A percentile compares a stretch with the other conserved stretches of the same genome.
Evolutionary conservation across 495 filamentous ascomycete species (phyloP).

Genomic region (Penicillium salamii): DNA sequence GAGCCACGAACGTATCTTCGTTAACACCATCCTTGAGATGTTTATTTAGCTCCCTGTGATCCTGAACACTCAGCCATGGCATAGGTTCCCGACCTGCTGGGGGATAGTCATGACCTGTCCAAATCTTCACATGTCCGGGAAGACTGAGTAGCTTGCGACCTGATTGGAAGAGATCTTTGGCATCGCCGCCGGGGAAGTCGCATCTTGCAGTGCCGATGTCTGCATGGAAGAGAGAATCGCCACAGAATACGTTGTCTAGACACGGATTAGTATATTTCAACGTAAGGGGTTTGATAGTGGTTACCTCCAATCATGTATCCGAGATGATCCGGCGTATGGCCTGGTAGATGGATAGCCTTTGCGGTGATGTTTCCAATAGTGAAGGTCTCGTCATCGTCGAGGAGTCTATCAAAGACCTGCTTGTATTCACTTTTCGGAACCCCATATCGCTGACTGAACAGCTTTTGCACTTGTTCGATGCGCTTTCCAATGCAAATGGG

Average conservation of each 20-base stretch:
- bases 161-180: conserved; percentile 43
- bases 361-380: conserved; percentile 45
- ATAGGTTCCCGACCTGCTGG: conserved; percentile 31
- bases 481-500: conserved; percentile 55
- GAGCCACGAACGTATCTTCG: conserved; percentile 47
- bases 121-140: conserved; percentile 43
- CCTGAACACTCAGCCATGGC: conserved; percentile 47
- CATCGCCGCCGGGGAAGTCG: conserved; percentile 58
- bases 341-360: conserved; percentile 53
- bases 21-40: conserved; percentile 43
- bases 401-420: conserved; percentile 49
- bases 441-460: conserved; percentile 48
- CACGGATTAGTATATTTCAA: neutral
- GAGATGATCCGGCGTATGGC: conserved; percentile 61
- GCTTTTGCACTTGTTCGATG: conserved; percentile 49
- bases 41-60: conserved; percentile 51
- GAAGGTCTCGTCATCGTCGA: conserved; percentile 54
- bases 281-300: too few species aligned
- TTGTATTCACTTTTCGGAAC: conserved; percentile 38
- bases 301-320: conserved; percentile 54
- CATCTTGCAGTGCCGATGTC: conserved; percentile 59
- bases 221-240: conserved; percentile 58
- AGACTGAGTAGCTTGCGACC: conserved; percentile 44
- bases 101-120: conserved; percentile 53
- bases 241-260: conserved; percentile 55